Base-by-base conservation (phyloP, 2,329 filamentous ascomycete species). In the Trichoderma sp. region DNA sequence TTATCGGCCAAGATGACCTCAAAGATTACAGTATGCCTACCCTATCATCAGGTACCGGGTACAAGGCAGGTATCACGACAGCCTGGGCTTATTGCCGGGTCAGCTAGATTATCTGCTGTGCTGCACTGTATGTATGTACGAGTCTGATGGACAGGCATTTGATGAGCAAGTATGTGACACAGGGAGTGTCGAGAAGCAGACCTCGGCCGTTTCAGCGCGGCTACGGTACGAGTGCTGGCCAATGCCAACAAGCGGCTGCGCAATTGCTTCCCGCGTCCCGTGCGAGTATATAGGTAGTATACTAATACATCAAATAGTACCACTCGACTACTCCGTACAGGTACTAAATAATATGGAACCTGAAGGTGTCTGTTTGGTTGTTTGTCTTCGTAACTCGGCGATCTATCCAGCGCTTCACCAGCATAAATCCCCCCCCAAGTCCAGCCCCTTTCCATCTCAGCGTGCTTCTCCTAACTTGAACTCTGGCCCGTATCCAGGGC, bases 1-100 rank as follows among this genome's bases (percentile, higher is more conserved):
- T 64, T 53, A 53, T 64, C 39, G 32, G 37, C 50, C 42, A 42
- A 64, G 59, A 68, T 68, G 59, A 68, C 52, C 67, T 64, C 67
- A 68, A 61, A 34, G 25, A 34, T 32, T 10, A n/a, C 15, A 22
- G 32, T n/a, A 54, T 53, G 48, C 15, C 39, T 32, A 39, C 42
- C 35, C 34, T 53, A 17, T 42, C 13, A 6, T 5, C 15, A 67
- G 35, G 48, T 54, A 48, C 61, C 19, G 25, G 54, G 63, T 57
- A 48, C 63, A n/a, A n/a, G 37, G 27, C 32, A 19, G 27, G 10
- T 48, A 37, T 63, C 34, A 63, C 42, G 42, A 19, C 29, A 42
- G 27, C 15, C n/a, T n/a, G 35, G 29, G 35, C 10, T 35, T 56
- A 22, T 54, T 64, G 48, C 48, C 61, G 61, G 35, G 50, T 64